Conservation (phyloP, 306 rosid genomes). For the Cyclanthera cordifolia region DNA sequence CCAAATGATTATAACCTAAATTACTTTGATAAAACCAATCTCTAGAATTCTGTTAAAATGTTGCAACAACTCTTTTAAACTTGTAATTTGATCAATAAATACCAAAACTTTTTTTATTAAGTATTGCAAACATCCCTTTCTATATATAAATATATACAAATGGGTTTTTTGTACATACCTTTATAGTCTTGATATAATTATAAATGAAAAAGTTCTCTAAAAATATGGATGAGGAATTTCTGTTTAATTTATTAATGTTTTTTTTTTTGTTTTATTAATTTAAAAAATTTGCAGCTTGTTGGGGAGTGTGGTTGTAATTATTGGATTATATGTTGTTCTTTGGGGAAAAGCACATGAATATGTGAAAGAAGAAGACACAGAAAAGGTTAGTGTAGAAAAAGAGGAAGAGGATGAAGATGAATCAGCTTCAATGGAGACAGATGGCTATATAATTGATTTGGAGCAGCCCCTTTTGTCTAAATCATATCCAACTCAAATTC, state of each 20-base stretch:
- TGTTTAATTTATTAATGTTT: background rate
- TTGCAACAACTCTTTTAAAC: no score
- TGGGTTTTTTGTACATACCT: background rate
- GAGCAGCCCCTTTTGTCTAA: conserved; percentile 28
- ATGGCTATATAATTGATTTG: conserved; percentile 19
- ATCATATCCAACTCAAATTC: background rate
- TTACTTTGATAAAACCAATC: no score
- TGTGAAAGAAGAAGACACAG: background rate
- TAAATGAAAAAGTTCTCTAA: background rate
- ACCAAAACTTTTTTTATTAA: no score
- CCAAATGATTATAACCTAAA: no score
- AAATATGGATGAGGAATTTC: background rate
- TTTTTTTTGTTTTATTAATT: no score
- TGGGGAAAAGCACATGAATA: conserved; percentile 47
- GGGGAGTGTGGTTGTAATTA: conserved; percentile 33
- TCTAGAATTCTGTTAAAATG: no score
- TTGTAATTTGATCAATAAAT: no score
- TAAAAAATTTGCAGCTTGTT: conserved; percentile 21
- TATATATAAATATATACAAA: no score
- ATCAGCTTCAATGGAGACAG: background rate
- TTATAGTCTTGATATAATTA: background rate
- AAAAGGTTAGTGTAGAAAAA: background rate
- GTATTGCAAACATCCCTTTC: no score
- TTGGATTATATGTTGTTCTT: conserved; percentile 42
- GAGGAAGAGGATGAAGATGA: conserved; percentile 9